A percentile compares a stretch with the other conserved stretches of the same genome.
Evolutionary conservation across 345 rosid species (phyloP).

Genomic region (Ricinus communis): DNA sequence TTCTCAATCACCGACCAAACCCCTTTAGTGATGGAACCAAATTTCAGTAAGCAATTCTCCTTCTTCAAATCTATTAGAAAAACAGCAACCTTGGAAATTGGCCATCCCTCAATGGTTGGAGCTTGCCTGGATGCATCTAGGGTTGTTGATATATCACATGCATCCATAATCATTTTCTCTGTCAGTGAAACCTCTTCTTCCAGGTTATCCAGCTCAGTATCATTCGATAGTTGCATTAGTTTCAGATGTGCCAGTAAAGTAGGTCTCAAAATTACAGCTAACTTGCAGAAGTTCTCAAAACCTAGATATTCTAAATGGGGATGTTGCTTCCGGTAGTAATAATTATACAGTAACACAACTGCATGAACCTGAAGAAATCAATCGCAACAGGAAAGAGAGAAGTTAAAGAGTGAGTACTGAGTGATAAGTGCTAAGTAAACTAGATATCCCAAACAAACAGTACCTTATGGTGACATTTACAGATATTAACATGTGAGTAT

Average conservation of each 20-base stretch:
- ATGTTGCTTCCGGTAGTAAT: constrained; percentile 60
- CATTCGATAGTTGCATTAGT: constrained; percentile 40
- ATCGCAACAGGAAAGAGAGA: not conserved
- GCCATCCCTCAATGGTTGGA: constrained; percentile 50
- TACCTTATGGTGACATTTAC: not conserved
- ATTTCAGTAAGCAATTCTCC: constrained; percentile 51
- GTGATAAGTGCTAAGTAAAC: not conserved
- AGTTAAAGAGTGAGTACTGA: not conserved
- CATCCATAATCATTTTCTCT: constrained; percentile 62
- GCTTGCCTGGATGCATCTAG: constrained; percentile 46
- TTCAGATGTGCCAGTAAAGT: constrained; percentile 48
- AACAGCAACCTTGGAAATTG: constrained; percentile 55
- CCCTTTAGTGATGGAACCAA: constrained; percentile 52
- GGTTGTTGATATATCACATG: constrained; percentile 57
- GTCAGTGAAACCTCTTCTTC: constrained; percentile 47
- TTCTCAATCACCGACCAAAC: constrained; percentile 81
- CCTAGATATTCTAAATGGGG: constrained; percentile 44
- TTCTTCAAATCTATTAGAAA: constrained; percentile 56
- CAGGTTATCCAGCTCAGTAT: constrained; percentile 30
- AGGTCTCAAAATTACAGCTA: constrained; percentile 53
- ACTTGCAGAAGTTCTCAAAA: constrained; percentile 65
- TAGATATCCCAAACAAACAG: not conserved
- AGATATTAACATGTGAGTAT: not conserved
- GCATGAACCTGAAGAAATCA: constrained; percentile 58
- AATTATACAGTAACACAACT: constrained; percentile 72